These are phyloP conservation scores for Mortierella claussenii DNA, from an alignment of 192 early-diverging fungal species.

Conservation along the genomic window DNA sequence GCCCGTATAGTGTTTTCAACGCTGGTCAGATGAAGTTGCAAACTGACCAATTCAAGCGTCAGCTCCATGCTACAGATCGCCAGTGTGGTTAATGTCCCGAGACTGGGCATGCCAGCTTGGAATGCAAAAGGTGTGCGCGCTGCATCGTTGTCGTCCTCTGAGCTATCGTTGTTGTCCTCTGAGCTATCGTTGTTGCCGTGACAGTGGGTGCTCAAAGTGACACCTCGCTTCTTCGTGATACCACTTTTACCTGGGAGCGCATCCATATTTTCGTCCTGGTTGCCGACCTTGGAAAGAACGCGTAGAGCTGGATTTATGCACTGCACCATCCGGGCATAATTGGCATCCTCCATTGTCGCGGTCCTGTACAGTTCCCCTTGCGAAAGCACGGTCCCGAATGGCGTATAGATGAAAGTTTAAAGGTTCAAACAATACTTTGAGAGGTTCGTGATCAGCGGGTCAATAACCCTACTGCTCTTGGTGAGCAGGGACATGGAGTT, in stretches of 20 bases:
- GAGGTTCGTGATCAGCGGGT: not conserved
- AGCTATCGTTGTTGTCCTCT: not conserved
- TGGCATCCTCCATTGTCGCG: not conserved
- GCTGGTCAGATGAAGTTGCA: not conserved
- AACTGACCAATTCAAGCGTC: not conserved
- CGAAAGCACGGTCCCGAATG: no score
- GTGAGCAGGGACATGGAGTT: not conserved
- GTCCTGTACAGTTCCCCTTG: no score
- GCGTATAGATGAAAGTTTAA: not conserved
- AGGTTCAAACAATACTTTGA: not conserved
- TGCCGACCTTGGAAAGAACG: not conserved
- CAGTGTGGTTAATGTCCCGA: not conserved
- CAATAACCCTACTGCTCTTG: not conserved
- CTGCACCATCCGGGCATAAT: not conserved
- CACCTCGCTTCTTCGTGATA: no score
- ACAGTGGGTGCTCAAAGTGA: not conserved
- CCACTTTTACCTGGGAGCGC: no score
- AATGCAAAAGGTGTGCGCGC: not conserved
- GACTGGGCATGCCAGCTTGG: not conserved
- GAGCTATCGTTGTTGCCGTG: not conserved
- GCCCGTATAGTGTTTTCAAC: not conserved
- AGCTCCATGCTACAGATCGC: not conserved
- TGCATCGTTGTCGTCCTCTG: not conserved
- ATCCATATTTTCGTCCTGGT: no score
- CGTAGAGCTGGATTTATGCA: not conserved